Percentiles rank a stretch among this genome's conserved stretches.
Conservation (phyloP, 1,139 yeast genomes). For the Yamadazyma membranifaciens region DNA sequence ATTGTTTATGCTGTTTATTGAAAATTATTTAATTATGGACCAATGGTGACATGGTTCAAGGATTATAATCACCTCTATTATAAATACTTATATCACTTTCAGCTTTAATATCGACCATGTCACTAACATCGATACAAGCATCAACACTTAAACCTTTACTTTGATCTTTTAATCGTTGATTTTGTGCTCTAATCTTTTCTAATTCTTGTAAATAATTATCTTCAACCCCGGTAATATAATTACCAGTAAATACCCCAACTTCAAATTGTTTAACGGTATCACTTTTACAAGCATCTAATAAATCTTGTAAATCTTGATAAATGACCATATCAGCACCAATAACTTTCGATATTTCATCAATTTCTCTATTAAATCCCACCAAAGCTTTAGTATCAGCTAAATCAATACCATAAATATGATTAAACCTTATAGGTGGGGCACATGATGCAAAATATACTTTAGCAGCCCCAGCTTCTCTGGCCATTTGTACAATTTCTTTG, state of each 20-base stretch:
- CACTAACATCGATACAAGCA: slow-evolving; percentile 46
- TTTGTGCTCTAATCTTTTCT: slow-evolving; percentile 79
- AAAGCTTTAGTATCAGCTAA: slow-evolving; percentile 93
- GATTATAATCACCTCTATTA: slow-evolving; percentile 74
- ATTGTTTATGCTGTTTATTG: too few species aligned
- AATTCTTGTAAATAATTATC: slow-evolving; percentile 77
- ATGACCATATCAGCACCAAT: slow-evolving; percentile 92
- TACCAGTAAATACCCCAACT: slow-evolving; percentile 96
- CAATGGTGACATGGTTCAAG: not conserved
- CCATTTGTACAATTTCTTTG: slow-evolving; percentile 94
- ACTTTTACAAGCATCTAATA: slow-evolving; percentile 73
- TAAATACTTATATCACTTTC: slow-evolving; percentile 89
- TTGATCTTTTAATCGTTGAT: slow-evolving; percentile 59
- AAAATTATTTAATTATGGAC: too few species aligned
- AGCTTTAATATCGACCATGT: slow-evolving; percentile 69
- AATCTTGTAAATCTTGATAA: slow-evolving; percentile 81
- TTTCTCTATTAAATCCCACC: slow-evolving; percentile 80
- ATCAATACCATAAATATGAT: slow-evolving; percentile 96
- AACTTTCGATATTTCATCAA: slow-evolving; percentile 69
- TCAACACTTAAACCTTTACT: slow-evolving; percentile 41
- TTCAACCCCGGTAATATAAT: slow-evolving; percentile 89
- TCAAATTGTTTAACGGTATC: slow-evolving; percentile 63
- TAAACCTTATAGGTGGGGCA: slow-evolving; percentile 93
- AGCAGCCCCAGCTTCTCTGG: slow-evolving; percentile 95
- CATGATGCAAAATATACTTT: slow-evolving; percentile 94